Percentiles rank a stretch among this genome's conserved stretches.
Evolutionary conservation across 176 grass and related monocot genomes (phyloP).

Genomic region (Areca catechu): DNA sequence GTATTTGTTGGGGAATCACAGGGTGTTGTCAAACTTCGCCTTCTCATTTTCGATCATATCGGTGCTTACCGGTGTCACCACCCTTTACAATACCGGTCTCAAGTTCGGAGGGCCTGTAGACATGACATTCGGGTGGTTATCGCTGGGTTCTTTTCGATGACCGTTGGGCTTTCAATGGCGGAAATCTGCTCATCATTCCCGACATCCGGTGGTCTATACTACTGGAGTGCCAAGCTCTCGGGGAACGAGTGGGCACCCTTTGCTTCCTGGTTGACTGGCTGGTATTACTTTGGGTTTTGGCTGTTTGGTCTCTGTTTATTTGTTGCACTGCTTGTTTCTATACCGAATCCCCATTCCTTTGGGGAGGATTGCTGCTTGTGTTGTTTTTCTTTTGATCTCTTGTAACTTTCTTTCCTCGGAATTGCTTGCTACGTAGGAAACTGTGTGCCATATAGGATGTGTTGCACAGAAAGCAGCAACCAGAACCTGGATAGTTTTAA

Average conservation of each 20-base stretch:
- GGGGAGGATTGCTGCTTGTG: neutral
- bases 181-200: constrained; percentile 98
- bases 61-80: constrained; percentile 82
- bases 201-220: constrained; percentile 82
- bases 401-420: no score
- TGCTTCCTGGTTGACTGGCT: constrained; percentile 85
- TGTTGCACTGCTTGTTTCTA: no score
- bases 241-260: constrained; percentile 66
- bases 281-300: constrained; percentile 25
- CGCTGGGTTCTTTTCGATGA: constrained; percentile 69
- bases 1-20: constrained; percentile 4
- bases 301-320: no score
- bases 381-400: no score
- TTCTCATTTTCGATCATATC: constrained; percentile 98
- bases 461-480: no score
- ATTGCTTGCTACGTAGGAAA: no score
- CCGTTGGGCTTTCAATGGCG: constrained; percentile 69
- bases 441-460: no score
- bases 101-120: constrained; percentile 56
- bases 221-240: constrained; percentile 83
- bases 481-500: no score
- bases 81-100: constrained; percentile 76
- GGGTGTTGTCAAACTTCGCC: constrained; percentile 79
- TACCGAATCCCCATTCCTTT: neutral
- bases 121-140: constrained; percentile 85